Evolutionary conservation across 148 eudicot species (phyloP).

Genomic region (Vaccinium macrocarpon): DNA sequence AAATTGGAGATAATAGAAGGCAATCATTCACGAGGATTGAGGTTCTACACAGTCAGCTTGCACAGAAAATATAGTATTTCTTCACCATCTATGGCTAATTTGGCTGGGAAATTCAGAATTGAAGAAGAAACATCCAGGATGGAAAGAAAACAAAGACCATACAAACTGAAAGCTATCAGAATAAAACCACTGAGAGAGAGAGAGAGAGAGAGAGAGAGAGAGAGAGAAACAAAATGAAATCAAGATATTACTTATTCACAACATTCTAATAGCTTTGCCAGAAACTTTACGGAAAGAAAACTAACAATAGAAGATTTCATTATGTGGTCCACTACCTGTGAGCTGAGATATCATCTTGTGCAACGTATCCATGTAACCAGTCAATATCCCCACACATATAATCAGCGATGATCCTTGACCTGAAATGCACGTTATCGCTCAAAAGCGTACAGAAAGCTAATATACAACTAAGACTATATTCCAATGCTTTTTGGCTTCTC

Average conservation of each 20-base stretch:
- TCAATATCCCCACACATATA: slow-evolving; percentile 89
- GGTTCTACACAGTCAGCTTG: neutral
- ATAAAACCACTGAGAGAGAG: neutral
- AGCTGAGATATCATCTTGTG: slow-evolving; percentile 85
- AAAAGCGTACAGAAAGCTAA: slow-evolving; percentile 5
- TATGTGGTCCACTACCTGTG: slow-evolving; percentile 52
- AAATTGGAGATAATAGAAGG: neutral
- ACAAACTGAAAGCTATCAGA: neutral
- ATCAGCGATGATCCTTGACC: slow-evolving; percentile 94
- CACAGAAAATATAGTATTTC: neutral
- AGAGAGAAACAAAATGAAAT: neutral
- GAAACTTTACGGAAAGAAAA: neutral
- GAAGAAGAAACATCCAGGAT: neutral
- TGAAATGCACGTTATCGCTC: slow-evolving; percentile 38
- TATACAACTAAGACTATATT: neutral
- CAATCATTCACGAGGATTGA: neutral
- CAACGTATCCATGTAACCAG: slow-evolving; percentile 82
- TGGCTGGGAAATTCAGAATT: neutral
- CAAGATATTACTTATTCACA: neutral
- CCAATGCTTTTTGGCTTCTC: neutral
- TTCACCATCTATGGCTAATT: neutral
- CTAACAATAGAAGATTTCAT: neutral
- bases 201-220: too few relatives aligned
- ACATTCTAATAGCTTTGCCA: neutral
- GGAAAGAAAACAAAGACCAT: neutral